Evolutionary conservation across 2,329 filamentous ascomycete genomes (phyloP).

Genomic region (Talaromyces sp.): DNA sequence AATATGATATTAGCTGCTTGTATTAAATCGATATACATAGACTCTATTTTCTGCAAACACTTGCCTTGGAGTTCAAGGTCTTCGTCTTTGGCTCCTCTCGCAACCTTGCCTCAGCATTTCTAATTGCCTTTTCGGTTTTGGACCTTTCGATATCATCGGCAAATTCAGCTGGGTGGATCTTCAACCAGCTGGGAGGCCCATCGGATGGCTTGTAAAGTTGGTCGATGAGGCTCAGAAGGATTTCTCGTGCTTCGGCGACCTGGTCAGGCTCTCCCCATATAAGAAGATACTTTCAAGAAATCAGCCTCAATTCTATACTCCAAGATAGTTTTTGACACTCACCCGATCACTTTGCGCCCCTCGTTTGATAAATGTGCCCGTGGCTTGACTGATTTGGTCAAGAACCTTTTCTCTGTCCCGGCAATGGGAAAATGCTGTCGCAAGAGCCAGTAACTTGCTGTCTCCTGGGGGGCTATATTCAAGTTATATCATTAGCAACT

Average conservation of each 20-base stretch:
- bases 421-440: not conserved
- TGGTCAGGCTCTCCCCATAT: constrained; percentile 2
- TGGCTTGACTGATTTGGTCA: not conserved
- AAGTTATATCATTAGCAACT: not conserved
- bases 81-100: not conserved
- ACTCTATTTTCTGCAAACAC: too few species aligned
- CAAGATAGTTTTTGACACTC: not conserved
- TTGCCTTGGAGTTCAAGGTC: not conserved
- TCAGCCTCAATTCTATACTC: not conserved
- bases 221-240: not conserved
- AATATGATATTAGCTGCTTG: not conserved
- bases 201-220: not conserved
- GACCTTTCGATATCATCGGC: not conserved
- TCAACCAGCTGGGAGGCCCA: not conserved
- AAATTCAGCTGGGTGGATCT: not conserved
- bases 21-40: not conserved
- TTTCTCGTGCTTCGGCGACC: not conserved
- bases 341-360: not conserved
- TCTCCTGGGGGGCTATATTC: not conserved
- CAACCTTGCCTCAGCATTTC: not conserved
- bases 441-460: too few species aligned
- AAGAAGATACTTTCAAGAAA: not conserved
- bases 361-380: not conserved
- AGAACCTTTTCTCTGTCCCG: not conserved
- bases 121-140: not conserved